Conservation (phyloP, 441 rosid genomes). For the Syzygium syzygioides region DNA sequence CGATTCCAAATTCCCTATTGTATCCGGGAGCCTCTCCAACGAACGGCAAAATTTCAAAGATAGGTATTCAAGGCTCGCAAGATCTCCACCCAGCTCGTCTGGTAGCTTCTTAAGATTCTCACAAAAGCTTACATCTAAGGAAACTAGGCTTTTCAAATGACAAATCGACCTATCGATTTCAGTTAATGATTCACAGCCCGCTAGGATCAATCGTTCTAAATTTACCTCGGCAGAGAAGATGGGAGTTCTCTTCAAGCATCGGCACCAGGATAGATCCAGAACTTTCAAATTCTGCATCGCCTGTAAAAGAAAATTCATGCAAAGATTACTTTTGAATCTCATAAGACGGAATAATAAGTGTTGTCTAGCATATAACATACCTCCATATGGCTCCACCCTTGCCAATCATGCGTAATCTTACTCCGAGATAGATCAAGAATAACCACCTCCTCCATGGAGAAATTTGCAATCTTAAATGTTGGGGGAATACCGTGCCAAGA, state of each 20-base stretch:
- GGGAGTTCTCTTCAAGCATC: no score
- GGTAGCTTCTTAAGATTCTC: accelerated
- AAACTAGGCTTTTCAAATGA: no score
- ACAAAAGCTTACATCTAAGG: accelerated
- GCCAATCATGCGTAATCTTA: accelerated
- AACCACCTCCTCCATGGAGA: background rate
- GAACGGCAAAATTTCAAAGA: no score
- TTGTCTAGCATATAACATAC: background rate
- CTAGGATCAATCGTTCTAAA: no score
- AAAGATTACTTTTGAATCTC: accelerated
- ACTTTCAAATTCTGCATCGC: background rate
- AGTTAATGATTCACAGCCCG: no score
- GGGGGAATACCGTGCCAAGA: background rate
- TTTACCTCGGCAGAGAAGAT: no score
- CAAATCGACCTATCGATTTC: no score
- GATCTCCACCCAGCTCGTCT: accelerated
- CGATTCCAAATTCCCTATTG: no score
- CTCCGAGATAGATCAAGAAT: accelerated
- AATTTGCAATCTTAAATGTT: background rate
- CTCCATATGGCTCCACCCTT: background rate
- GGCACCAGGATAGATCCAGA: accelerated
- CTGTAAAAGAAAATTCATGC: background rate
- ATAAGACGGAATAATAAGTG: background rate
- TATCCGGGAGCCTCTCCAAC: background rate
- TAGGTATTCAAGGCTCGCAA: no score